Evolutionary conservation across 1,139 yeast species (phyloP), one percentile per base, ranked within the genome.

Genomic region (Saccharomyces uvarum): DNA sequence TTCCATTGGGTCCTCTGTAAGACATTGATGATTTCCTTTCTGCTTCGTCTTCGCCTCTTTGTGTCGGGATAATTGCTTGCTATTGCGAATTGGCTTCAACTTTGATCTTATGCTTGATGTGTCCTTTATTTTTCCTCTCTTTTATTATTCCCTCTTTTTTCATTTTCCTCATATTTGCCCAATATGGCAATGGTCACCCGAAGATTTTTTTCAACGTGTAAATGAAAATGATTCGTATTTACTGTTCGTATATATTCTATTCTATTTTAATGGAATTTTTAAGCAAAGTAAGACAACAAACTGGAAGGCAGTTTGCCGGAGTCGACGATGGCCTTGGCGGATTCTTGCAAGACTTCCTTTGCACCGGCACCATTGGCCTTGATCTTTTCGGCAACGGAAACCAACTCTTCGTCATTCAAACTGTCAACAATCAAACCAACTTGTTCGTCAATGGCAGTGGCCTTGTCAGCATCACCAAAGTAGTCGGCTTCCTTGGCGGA

Each of bases 401-500:
- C 83, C 70, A 91, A 81, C 71, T 85, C 84, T 51, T 79, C 74
- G 66, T 90, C 98, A 66, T 86, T 88, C 60, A 91, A 79, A 63
- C 83, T 76, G 59, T 89, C 97, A 64, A 90, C 78, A 64, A 93
- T 77, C 60, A 82, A 75, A 61, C 86, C 95, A 60, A 89, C 74
- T 71, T 93, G 98, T 58, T 83, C 83, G 62, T 87, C 96, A 63
- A 88, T 84, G 56, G 77, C 77, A 54, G 82, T 77, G 54, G 91
- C 78, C 58, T 81, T 81, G 59, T 75, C 80, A 56, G 83, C 84
- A 61, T 84, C 89, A 61, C 95, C 93, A 66, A 90, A 89, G 81
- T 88, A 90, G 60, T 80, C 88, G 65, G 78, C 82, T 47, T 88
- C 97, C 79, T 91, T 90, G 64, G 83, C 88, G 56, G 91, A 78